A percentile compares a stretch with the other conserved stretches of the same genome.
Conservation (phyloP, 176 grass and related monocot genomes). For the Bothriochloa decipiens region DNA sequence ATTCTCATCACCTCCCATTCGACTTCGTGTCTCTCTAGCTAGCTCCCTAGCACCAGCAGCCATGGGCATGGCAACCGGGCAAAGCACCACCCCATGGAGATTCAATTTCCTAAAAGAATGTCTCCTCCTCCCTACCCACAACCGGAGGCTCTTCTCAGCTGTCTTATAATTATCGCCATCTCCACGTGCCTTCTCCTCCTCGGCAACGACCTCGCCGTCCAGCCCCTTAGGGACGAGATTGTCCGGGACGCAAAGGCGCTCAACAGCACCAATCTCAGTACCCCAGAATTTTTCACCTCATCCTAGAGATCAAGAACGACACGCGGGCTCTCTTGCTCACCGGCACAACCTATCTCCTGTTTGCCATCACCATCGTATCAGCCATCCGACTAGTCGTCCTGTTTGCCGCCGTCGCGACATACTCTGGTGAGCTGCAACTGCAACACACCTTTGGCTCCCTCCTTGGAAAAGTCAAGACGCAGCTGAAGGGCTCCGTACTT, state of each 20-base stretch:
- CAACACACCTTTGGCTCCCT: not conserved
- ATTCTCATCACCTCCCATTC: no score
- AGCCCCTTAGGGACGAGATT: not conserved
- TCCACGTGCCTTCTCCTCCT: constrained; percentile 12
- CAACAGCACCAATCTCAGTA: not conserved
- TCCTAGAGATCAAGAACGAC: not conserved
- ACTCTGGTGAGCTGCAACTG: not conserved
- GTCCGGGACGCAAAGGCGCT: not conserved
- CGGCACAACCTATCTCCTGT: not conserved
- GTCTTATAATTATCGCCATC: not conserved
- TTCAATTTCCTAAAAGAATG: constrained; percentile 40
- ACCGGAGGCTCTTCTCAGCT: constrained; percentile 2
- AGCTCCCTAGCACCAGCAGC: not conserved
- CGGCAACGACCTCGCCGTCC: not conserved
- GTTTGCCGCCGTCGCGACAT: not conserved
- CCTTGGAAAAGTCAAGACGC: not conserved
- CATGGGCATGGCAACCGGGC: not conserved
- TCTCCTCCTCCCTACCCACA: constrained; percentile 23
- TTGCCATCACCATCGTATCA: not conserved
- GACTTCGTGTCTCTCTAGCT: no score
- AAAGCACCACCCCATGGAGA: not conserved
- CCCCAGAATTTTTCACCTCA: not conserved
- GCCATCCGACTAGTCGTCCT: not conserved
- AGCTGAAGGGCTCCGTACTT: not conserved
- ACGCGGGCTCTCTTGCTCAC: not conserved